phyloP scores from a whole-genome alignment of 768 basidiomycete species.

The Lanmaoa rubissima region DNA sequence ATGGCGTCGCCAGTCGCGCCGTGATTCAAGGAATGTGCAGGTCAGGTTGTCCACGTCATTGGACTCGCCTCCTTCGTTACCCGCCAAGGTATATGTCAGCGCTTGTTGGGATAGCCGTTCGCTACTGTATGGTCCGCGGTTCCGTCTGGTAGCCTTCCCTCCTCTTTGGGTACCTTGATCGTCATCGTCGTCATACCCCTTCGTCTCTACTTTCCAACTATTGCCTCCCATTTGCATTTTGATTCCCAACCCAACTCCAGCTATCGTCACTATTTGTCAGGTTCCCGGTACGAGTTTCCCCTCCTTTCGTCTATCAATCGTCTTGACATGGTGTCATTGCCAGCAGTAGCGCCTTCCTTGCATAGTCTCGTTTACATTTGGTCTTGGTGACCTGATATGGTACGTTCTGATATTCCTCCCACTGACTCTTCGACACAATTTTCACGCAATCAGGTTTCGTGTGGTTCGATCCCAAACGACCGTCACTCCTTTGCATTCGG shows the following conservation, averaged over 20 bases:
- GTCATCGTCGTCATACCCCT: background rate
- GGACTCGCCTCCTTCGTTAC: background rate
- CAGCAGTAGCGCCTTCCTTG: background rate
- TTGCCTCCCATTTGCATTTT: slow-evolving; percentile 12
- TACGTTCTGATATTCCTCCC: background rate
- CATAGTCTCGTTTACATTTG: background rate
- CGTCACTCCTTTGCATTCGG: no score
- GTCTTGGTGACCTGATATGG: slow-evolving; percentile 1
- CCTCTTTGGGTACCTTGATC: background rate
- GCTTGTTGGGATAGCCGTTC: no score
- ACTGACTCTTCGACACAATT: background rate
- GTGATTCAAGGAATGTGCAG: background rate
- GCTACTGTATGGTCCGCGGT: no score
- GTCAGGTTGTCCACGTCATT: background rate
- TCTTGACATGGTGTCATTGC: background rate
- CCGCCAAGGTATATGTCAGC: background rate
- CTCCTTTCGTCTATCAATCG: background rate
- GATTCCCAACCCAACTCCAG: slow-evolving; percentile 4
- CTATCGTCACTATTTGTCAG: slow-evolving; percentile 3
- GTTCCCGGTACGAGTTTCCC: no score
- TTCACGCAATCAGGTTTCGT: no score
- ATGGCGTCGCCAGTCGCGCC: background rate
- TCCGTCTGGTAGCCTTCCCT: background rate
- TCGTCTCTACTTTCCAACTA: slow-evolving; percentile 5
- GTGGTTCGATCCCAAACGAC: no score